Evolutionary conservation across 495 filamentous ascomycete genomes (phyloP).

Genomic region (Rhizodiscina lignyota): DNA sequence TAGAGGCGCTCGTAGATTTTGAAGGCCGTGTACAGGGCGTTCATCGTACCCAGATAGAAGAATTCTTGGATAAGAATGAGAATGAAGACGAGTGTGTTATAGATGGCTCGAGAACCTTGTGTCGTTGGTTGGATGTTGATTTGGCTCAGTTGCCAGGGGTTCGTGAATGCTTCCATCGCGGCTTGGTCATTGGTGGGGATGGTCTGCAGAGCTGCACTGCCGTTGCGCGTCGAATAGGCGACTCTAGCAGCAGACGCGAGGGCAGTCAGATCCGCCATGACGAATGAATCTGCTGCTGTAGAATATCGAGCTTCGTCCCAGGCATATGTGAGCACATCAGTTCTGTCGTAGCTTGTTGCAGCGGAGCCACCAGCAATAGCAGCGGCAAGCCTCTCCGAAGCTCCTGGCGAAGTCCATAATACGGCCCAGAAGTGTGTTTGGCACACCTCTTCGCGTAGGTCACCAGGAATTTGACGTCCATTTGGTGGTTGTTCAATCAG

Average conservation of each 20-base stretch:
- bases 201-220: background rate
- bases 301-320: constrained; percentile 38
- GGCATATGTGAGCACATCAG: constrained; percentile 25
- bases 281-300: constrained; percentile 21
- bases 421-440: background rate
- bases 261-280: constrained; percentile 7
- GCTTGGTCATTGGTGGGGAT: constrained; percentile 7
- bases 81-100: constrained; percentile 35
- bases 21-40: constrained; percentile 26
- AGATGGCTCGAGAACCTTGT: constrained; percentile 32
- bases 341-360: constrained; percentile 23
- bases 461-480: background rate
- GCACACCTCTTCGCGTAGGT: background rate
- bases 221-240: background rate
- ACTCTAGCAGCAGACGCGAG: background rate
- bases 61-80: constrained; percentile 35
- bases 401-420: background rate
- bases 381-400: background rate
- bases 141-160: constrained; percentile 25
- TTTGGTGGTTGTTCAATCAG: too few relatives aligned
- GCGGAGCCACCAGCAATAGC: constrained; percentile 5
- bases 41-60: constrained; percentile 31
- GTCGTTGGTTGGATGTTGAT: constrained; percentile 29
- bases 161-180: constrained; percentile 23
- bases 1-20: constrained; percentile 24